Evolutionary conservation across 2,329 filamentous ascomycete genomes (phyloP), one percentile per base, ranked within the genome.

Genomic region (Apiospora phragmitis): DNA sequence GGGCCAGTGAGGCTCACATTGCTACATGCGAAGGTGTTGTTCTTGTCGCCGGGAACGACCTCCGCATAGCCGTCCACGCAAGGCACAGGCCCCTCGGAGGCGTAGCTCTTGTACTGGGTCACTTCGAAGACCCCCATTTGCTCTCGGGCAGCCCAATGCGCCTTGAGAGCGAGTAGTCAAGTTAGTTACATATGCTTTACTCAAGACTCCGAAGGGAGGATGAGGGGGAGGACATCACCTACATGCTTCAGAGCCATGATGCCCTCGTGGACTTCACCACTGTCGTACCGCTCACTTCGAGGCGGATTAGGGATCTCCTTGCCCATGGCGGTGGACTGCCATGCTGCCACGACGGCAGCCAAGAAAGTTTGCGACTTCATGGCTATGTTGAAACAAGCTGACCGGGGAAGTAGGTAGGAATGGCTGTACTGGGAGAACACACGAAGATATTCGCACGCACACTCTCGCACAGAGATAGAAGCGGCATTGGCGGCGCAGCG

Each of bases 11-110:
- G 5, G 69, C 76, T 72, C 72, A 78, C 78, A 71, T 85, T 85
- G 70, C 80, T 82, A 77, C 85, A 87, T 41, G 76, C 77, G 76
- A 86, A 87, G 3, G 84, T 87, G 76, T 87, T 83, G 70, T 81
- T 79, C 24, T 80, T 76, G 69, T 87, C 83, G 1, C 84, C 85
- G 8, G 81, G 79, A 35, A 85, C 80, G 62, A 84, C 84, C 49
- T 80, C 80, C 3, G 83, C 85, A 16, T 81, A 75, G 4, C 85
- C 85, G 29, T 84, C 77, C 11, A 80, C 76, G 73, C 85, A 87
- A 9, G 72, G 71, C 6, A 80, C 72, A 32, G 71, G 67, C 5
- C 49, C 69, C 14, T 45, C 67, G 8, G 9, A 1, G 4, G 29
- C 47, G 18, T 41, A 68, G 51, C 70, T 71, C 49, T 43, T 66